These are phyloP conservation scores for Diospyros lotus DNA, from an alignment of 148 eudicot species.

Conservation along the genomic window DNA sequence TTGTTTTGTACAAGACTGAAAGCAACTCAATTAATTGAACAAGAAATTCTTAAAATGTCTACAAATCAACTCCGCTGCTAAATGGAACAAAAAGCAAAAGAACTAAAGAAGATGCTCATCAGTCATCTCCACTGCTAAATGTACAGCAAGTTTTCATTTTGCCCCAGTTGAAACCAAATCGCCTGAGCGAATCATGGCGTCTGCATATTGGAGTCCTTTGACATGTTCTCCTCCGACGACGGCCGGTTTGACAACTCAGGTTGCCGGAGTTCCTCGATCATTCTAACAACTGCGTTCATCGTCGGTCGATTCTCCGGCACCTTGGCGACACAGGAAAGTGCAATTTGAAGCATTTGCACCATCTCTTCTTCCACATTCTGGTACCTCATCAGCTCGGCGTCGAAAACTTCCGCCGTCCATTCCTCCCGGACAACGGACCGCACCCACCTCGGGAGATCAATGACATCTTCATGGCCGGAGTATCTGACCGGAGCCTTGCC, in stretches of 20 bases:
- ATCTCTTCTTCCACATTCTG: conserved; percentile 73
- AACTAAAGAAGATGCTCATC: too few relatives aligned
- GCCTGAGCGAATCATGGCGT: conserved; percentile 39
- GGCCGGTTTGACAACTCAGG: conserved; percentile 43
- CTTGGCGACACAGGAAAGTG: conserved; percentile 64
- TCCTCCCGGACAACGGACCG: conserved; percentile 88
- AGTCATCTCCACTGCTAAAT: neutral
- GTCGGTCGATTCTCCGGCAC: conserved; percentile 60
- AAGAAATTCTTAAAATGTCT: too few relatives aligned
- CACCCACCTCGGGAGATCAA: conserved; percentile 95
- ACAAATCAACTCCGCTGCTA: too few relatives aligned
- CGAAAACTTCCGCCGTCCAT: conserved; percentile 96
- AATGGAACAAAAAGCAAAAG: too few relatives aligned
- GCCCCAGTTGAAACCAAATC: neutral
- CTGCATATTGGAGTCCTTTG: conserved; percentile 60
- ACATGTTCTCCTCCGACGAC: conserved; percentile 64
- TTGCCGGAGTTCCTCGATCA: conserved; percentile 68
- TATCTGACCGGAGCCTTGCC: conserved; percentile 67
- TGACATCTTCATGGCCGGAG: conserved; percentile 45
- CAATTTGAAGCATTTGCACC: conserved; percentile 93
- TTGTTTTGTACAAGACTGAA: too few relatives aligned
- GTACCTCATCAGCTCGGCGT: conserved; percentile 53
- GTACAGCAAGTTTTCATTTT: neutral
- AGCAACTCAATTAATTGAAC: too few relatives aligned
- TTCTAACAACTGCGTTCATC: conserved; percentile 71